phyloP scores from a whole-genome alignment of 148 eudicot species.

The Vaccinium darrowii region DNA sequence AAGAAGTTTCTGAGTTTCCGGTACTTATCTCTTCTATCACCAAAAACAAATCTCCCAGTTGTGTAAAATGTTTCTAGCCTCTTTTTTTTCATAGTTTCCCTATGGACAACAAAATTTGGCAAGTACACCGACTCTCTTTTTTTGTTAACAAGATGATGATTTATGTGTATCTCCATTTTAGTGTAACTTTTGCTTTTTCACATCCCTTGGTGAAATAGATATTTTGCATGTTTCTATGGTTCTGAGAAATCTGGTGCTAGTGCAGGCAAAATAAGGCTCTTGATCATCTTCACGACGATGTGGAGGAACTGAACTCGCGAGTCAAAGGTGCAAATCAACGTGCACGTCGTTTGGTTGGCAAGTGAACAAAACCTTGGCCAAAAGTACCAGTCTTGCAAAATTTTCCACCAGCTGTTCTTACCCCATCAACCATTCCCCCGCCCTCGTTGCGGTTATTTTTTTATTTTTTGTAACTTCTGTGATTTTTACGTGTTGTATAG shows the following conservation, averaged over 20 bases:
- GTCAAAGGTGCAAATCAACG: slow-evolving; percentile 83
- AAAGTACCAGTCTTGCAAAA: background rate
- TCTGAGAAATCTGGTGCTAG: background rate
- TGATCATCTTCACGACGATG: slow-evolving; percentile 67
- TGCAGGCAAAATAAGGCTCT: slow-evolving; percentile 90
- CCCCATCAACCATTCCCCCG: background rate
- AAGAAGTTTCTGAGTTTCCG: background rate
- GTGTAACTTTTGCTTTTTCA: background rate
- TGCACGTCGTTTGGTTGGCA: slow-evolving; percentile 42
- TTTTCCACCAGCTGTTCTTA: background rate
- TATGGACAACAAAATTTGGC: background rate
- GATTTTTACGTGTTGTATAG: background rate
- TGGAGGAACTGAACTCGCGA: slow-evolving; percentile 77
- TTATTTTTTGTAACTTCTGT: background rate
- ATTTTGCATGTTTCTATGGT: background rate
- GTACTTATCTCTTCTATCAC: background rate
- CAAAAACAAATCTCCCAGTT: background rate
- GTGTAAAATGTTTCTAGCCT: background rate
- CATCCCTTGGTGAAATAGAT: background rate
- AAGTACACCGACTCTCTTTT: background rate
- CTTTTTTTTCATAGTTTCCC: background rate
- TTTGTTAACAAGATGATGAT: background rate
- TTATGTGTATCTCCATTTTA: background rate
- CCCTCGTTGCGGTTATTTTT: background rate
- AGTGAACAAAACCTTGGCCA: slow-evolving; percentile 23